Conservation (phyloP, 441 rosid species). For the Hypseocharis bilobata region DNA sequence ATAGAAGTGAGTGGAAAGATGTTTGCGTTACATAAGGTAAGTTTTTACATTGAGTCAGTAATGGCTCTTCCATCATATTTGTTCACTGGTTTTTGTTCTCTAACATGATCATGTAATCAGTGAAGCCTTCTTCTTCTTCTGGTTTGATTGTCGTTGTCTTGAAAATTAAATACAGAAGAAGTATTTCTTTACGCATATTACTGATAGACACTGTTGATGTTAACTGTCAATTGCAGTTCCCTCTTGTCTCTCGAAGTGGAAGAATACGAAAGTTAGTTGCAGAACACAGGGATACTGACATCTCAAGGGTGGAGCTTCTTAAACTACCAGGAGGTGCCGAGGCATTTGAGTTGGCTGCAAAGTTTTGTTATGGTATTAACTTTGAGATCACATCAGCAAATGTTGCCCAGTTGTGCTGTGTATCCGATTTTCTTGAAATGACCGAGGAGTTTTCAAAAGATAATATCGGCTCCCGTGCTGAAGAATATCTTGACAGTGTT, state of each 20-base stretch:
- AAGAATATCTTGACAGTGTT: constrained; percentile 73
- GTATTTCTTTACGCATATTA: neutral
- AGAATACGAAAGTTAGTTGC: constrained; percentile 70
- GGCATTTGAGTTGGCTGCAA: constrained; percentile 76
- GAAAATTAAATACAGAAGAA: neutral
- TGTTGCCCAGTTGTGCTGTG: constrained; percentile 74
- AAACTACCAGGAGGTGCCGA: constrained; percentile 87
- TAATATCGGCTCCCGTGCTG: constrained; percentile 73
- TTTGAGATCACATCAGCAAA: constrained; percentile 79
- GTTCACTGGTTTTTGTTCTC: neutral
- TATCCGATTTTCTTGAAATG: constrained; percentile 91
- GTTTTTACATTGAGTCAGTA: neutral
- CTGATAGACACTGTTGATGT: neutral
- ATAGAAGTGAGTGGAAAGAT: constrained; percentile 70
- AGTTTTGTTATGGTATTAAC: constrained; percentile 87
- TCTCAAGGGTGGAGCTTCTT: constrained; percentile 83
- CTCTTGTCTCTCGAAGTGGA: constrained; percentile 90
- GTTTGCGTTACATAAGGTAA: constrained; percentile 81
- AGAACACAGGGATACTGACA: constrained; percentile 78
- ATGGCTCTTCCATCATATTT: neutral
- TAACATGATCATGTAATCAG: neutral
- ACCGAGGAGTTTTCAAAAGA: constrained; percentile 77
- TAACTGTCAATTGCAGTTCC: constrained; percentile 54
- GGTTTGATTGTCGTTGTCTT: neutral
- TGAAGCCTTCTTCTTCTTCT: neutral